phyloP scores from a whole-genome alignment of 495 filamentous ascomycete genomes.

The Trichodelitschia bisporula region DNA sequence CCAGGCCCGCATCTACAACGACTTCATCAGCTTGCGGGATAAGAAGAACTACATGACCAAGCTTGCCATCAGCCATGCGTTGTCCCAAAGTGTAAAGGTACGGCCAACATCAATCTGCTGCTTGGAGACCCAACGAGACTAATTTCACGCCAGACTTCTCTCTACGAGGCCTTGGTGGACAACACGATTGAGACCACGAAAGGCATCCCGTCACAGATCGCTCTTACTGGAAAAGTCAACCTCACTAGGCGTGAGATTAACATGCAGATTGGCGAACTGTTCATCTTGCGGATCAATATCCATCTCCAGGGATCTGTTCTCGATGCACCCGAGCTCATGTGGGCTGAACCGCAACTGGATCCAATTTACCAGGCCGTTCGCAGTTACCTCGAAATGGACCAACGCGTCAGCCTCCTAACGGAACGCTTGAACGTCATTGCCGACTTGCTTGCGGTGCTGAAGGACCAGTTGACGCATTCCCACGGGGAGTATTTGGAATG shows the following conservation, averaged over 20 bases:
- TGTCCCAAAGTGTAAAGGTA: conserved; percentile 84
- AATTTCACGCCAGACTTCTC: conserved; percentile 44
- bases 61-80: conserved; percentile 80
- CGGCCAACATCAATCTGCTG: conserved; percentile 2
- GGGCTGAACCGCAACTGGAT: conserved; percentile 90
- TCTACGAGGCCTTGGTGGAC: conserved; percentile 90
- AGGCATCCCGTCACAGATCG: conserved; percentile 72
- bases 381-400: conserved; percentile 93
- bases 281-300: conserved; percentile 91
- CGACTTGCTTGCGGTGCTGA: conserved; percentile 78
- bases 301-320: conserved; percentile 91
- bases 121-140: too few species aligned
- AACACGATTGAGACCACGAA: conserved; percentile 78
- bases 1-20: conserved; percentile 95
- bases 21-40: conserved; percentile 83
- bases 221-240: conserved; percentile 68
- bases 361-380: conserved; percentile 87
- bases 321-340: conserved; percentile 95
- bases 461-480: conserved; percentile 77
- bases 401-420: conserved; percentile 70
- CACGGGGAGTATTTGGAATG: conserved; percentile 63
- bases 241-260: conserved; percentile 73
- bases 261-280: conserved; percentile 95
- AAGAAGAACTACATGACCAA: conserved; percentile 96
- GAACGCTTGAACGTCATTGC: conserved; percentile 84